Conservation (phyloP, 2,329 filamentous ascomycete species). For the Fusarium proliferatum region DNA sequence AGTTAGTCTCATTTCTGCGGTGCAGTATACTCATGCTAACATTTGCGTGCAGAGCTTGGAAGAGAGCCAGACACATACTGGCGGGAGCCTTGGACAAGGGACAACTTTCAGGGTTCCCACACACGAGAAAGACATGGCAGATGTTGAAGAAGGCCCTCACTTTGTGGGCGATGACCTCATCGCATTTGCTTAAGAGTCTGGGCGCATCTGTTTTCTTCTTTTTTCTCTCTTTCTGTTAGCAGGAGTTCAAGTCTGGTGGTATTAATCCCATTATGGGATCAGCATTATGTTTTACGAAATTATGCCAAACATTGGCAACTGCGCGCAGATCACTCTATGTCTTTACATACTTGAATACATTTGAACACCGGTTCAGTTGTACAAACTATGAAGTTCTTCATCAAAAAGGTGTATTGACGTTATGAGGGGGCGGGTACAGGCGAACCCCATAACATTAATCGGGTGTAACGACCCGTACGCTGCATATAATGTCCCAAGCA, state of each 20-base stretch:
- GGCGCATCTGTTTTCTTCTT: rapidly evolving
- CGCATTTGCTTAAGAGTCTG: neutral
- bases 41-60: neutral
- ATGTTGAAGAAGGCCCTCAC: neutral
- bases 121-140: too few relatives aligned
- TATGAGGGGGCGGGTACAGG: neutral
- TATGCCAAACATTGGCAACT: neutral
- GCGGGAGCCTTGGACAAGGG: neutral
- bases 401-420: neutral
- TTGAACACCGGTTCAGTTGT: too few relatives aligned
- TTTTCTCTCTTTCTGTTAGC: neutral
- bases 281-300: neutral
- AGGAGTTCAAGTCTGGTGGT: neutral
- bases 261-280: neutral
- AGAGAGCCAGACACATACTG: neutral
- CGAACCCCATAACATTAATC: neutral
- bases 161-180: neutral
- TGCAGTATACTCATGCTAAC: neutral
- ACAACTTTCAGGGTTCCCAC: neutral
- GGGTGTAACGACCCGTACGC: too few relatives aligned
- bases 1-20: neutral
- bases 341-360: neutral
- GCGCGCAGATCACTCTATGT: rapidly evolving
- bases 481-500: too few relatives aligned
- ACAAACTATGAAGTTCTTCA: neutral